Conservation (phyloP, 2,329 filamentous ascomycete genomes). For the Chaetomiaceae sp. region DNA sequence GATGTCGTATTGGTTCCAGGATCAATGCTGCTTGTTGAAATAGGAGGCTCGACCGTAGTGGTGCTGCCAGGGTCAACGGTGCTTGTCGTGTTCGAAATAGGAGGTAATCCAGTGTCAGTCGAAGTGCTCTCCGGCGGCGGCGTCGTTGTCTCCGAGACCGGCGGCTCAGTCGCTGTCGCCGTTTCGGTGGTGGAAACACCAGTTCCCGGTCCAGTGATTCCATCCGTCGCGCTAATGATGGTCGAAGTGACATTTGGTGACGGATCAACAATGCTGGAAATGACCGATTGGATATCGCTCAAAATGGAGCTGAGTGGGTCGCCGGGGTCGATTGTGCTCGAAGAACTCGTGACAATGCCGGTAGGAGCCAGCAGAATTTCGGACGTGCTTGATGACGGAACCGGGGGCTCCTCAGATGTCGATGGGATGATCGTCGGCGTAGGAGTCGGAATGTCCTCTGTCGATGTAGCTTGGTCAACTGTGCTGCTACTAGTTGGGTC, state of each 20-base stretch:
- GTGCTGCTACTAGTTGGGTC: neutral
- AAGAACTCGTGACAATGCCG: slow-evolving; percentile 29
- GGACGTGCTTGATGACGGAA: slow-evolving; percentile 21
- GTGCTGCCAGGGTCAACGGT: neutral
- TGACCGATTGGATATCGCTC: slow-evolving; percentile 22
- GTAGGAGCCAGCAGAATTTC: slow-evolving; percentile 32
- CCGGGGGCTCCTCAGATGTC: neutral
- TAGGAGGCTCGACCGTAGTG: neutral
- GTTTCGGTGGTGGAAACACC: slow-evolving; percentile 17
- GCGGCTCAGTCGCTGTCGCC: slow-evolving; percentile 9
- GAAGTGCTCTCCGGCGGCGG: neutral
- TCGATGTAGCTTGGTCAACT: neutral
- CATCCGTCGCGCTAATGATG: neutral
- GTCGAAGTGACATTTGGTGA: neutral
- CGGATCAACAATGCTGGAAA: slow-evolving; percentile 14
- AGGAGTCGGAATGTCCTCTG: neutral
- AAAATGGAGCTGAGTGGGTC: slow-evolving; percentile 19
- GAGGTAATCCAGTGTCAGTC: neutral
- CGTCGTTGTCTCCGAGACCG: neutral
- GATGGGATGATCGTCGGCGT: neutral
- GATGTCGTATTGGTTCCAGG: slow-evolving; percentile 1
- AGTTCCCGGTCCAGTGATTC: slow-evolving; percentile 10
- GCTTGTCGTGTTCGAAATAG: slow-evolving; percentile 6
- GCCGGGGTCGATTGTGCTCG: neutral
- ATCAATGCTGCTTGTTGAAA: neutral